Evolutionary conservation across 2,329 filamentous ascomycete species (phyloP).

Genomic region (Aspergillus versicolor): DNA sequence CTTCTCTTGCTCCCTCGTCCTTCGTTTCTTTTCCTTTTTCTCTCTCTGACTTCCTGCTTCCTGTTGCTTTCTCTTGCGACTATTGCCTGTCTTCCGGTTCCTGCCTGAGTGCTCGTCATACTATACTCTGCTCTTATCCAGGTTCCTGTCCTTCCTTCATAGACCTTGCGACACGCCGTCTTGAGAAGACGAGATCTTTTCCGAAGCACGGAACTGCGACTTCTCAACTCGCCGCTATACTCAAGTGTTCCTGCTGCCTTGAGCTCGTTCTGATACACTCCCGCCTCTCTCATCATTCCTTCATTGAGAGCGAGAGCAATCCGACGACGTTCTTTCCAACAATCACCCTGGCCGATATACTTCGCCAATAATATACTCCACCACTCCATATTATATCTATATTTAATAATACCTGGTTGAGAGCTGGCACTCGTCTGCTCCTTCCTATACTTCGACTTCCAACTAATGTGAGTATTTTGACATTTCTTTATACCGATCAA

Average conservation of each 20-base stretch:
- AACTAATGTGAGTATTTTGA: conserved; percentile 4
- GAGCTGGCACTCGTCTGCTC: conserved; percentile 4
- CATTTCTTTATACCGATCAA: background rate
- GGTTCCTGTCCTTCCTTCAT: conserved; percentile 38
- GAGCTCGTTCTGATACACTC: conserved; percentile 1
- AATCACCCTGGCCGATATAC: conserved; percentile 6
- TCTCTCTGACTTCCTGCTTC: conserved; percentile 25
- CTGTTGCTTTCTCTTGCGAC: conserved; percentile 20
- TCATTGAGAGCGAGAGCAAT: conserved; percentile 32
- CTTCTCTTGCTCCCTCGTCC: conserved; percentile 31
- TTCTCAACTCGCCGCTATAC: conserved; percentile 1
- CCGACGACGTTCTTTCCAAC: conserved; percentile 24
- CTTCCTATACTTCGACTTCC: background rate
- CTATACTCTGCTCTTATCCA: conserved; percentile 21
- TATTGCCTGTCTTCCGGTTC: conserved; percentile 25
- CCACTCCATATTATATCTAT: conserved; percentile 11
- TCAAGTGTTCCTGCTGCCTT: background rate
- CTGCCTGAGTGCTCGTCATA: conserved; percentile 19
- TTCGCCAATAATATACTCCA: background rate
- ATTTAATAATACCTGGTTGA: conserved; percentile 16
- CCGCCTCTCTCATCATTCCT: conserved; percentile 12
- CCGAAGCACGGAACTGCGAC: conserved; percentile 5
- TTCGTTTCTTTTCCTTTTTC: conserved; percentile 26
- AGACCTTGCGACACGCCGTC: conserved; percentile 12
- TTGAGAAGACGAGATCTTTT: background rate